Base-by-base conservation (phyloP, 2,329 filamentous ascomycete genomes). In the Lithohypha guttulata region DNA sequence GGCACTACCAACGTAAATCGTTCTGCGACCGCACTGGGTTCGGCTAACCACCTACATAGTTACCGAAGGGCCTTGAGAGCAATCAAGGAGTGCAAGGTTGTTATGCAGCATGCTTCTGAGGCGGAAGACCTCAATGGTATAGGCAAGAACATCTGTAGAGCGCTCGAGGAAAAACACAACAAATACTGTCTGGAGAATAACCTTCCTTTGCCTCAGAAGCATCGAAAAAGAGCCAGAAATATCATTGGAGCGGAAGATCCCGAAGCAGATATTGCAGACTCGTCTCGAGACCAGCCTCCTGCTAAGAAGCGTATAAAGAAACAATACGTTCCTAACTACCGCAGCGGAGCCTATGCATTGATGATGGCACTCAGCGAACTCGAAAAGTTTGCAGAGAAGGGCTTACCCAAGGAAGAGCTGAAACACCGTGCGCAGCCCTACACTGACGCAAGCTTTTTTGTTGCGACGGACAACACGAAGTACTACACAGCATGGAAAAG, bases 401-500 rank as follows among this genome's bases (percentile, higher is more conserved):
- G 78, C 3, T 61, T 89, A 59, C 74, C 76, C 7, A 89, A 86
- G 55, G 55, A 67, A 5, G 71, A 82, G 41, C 60, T 86, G 2
- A 79, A 86, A 31, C 75, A 78, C 43, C 62, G 70, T 9, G 81
- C 82, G 1, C 80, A 89, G 51, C 73, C 73, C 5, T 68, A 82
- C 55, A 84, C 79, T 51, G 81, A 87, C 53, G 63, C 78, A 2
- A 86, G 81, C 0, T 86, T 85, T 51, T 79, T 72, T 0, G 75
- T 72, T 0, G 78, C 81, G 0, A 67, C 64, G 27, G 79, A 84
- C 39, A 66, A 80, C 0, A 77, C 69, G 8, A 81, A 77, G 41
- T 82, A 74, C 51, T 83, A 84, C 51, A 89, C 83, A 0, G 84
- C 84, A 0, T 91, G 83, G 83, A 81, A 74, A 52, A 85, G 82